These are phyloP conservation scores for Tetracladium setigerum DNA, from an alignment of 495 filamentous ascomycete genomes.

Conservation along the genomic window DNA sequence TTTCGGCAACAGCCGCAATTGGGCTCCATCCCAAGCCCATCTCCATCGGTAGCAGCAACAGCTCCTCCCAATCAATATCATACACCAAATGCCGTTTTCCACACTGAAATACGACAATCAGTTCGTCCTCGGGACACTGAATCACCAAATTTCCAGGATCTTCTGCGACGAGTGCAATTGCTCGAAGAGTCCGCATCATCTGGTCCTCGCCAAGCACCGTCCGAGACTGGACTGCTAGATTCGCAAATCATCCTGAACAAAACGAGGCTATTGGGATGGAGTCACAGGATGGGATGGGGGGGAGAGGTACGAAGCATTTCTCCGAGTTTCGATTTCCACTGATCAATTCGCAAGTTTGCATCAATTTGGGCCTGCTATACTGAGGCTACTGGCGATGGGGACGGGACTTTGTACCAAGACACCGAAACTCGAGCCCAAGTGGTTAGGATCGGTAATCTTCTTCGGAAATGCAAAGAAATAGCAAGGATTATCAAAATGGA, in stretches of 20 bases:
- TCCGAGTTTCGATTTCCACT: background rate
- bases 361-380: background rate
- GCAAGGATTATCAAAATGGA: slow-evolving; percentile 24
- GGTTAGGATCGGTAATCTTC: slow-evolving; percentile 23
- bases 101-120: too few species aligned
- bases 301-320: slow-evolving; percentile 27
- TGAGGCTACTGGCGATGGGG: background rate
- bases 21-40: too few species aligned
- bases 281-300: slow-evolving; percentile 32
- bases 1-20: too few species aligned
- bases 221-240: slow-evolving; percentile 19
- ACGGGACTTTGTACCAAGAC: slow-evolving; percentile 2
- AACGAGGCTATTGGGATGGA: slow-evolving; percentile 34
- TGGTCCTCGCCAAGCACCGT: slow-evolving; percentile 8
- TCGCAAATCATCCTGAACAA: slow-evolving; percentile 27
- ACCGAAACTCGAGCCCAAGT: slow-evolving; percentile 17
- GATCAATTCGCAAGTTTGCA: background rate
- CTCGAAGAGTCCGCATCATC: slow-evolving; percentile 15
- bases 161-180: slow-evolving; percentile 15
- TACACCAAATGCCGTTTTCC: too few species aligned
- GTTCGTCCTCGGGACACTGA: background rate
- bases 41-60: too few species aligned
- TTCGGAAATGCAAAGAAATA: slow-evolving; percentile 27
- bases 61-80: too few species aligned
- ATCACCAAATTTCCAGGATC: slow-evolving; percentile 1